Evolutionary conservation across 257 asterid species (phyloP).

Genomic region (Salvia splendens): DNA sequence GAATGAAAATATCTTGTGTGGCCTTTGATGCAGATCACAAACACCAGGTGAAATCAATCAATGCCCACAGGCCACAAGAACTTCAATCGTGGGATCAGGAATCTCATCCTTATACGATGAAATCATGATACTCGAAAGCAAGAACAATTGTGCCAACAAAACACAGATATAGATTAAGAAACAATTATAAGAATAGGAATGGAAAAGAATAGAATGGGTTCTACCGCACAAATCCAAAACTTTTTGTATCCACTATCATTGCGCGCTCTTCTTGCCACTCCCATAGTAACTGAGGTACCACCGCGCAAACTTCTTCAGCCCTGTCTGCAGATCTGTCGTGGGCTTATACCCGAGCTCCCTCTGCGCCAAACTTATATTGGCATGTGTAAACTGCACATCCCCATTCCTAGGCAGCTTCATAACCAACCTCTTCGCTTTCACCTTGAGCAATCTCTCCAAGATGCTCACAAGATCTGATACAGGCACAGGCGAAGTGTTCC

Average conservation of each 20-base stretch:
- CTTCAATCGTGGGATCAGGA: constrained; percentile 42
- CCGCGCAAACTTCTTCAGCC: constrained; percentile 92
- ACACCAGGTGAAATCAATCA: constrained; percentile 17
- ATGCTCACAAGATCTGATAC: constrained; percentile 90
- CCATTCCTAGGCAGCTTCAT: constrained; percentile 95
- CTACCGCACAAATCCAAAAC: constrained; percentile 56
- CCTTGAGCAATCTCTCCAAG: constrained; percentile 83
- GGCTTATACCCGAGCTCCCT: constrained; percentile 93
- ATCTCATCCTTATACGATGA: constrained; percentile 37
- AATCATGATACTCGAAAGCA: constrained; percentile 52
- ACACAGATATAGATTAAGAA: constrained; percentile 52
- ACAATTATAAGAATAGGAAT: constrained; percentile 70
- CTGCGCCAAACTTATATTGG: constrained; percentile 84
- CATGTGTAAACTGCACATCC: constrained; percentile 90
- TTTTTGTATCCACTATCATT: constrained; percentile 54
- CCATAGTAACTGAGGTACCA: constrained; percentile 89
- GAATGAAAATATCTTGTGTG: constrained; percentile 37
- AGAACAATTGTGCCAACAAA: constrained; percentile 39
- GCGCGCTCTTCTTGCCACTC: constrained; percentile 74
- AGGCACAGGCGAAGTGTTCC: constrained; percentile 94
- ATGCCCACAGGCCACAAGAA: constrained; percentile 37
- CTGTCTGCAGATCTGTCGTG: constrained; percentile 84
- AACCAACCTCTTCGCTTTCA: constrained; percentile 73
- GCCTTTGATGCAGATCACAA: constrained; percentile 40
- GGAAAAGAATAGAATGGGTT: constrained; percentile 61